Percentiles rank a stretch among this genome's conserved stretches.
phyloP scores from a whole-genome alignment of 129 eudicot species.

The Flaveria robusta region DNA sequence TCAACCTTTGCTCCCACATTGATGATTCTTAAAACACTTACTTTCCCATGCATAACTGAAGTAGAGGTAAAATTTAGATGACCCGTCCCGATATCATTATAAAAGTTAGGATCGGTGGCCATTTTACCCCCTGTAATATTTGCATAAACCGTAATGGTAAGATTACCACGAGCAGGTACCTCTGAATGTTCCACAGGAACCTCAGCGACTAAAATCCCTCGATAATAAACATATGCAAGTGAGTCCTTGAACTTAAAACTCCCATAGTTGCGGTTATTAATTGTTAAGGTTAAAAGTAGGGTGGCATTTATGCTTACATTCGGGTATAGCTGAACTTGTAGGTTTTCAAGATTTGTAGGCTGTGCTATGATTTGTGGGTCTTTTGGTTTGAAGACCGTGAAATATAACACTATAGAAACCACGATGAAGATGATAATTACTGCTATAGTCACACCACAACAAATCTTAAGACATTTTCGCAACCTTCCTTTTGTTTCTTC shows the following conservation, averaged over 20 bases:
- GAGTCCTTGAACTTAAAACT: slow-evolving; percentile 42
- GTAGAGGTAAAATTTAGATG: slow-evolving; percentile 38
- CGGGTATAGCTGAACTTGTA: slow-evolving; percentile 35
- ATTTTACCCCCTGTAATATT: slow-evolving; percentile 39
- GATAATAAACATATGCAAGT: slow-evolving; percentile 36
- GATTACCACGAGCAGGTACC: slow-evolving; percentile 40
- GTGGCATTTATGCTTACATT: slow-evolving; percentile 44
- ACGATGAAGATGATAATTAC: slow-evolving; percentile 22
- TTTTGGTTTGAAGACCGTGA: slow-evolving; percentile 38
- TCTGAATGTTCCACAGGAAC: slow-evolving; percentile 32
- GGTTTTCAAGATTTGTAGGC: slow-evolving; percentile 45
- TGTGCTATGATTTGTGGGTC: slow-evolving; percentile 41
- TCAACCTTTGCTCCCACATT: slow-evolving; percentile 39
- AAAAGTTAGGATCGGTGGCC: slow-evolving; percentile 40
- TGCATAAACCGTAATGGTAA: slow-evolving; percentile 27
- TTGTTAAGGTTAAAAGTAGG: slow-evolving; percentile 32
- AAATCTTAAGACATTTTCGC: slow-evolving; percentile 38
- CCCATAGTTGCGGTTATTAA: slow-evolving; percentile 42
- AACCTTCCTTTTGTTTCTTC: slow-evolving; percentile 30
- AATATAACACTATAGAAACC: slow-evolving; percentile 33
- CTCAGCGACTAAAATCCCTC: slow-evolving; percentile 33
- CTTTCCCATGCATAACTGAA: slow-evolving; percentile 43
- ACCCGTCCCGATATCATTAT: slow-evolving; percentile 32
- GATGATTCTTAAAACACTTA: slow-evolving; percentile 30
- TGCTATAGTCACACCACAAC: slow-evolving; percentile 32